Evolutionary conservation across 371 early-diverging fungal species (phyloP), one percentile per base, ranked within the genome.

Genomic region (Chytridium lagenaria): DNA sequence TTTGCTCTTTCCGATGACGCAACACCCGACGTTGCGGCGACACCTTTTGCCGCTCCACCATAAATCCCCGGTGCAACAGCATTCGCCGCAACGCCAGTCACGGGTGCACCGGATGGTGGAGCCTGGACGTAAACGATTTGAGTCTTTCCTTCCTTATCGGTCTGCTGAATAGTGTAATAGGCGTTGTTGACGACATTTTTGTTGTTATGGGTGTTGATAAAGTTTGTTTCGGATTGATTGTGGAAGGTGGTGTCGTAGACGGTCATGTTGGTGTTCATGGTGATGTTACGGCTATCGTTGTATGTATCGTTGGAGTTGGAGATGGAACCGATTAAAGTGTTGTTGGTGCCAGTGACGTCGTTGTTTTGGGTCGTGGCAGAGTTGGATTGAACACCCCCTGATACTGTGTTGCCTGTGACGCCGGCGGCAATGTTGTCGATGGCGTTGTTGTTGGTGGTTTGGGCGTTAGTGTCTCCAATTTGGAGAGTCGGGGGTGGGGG

Each of bases 181-280:
- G 5, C n/a, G 55, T 52, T 52, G 55, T 52, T 52, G n/a, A 52
- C 55, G 26, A 52, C 23, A 5, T 12, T 10, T 23, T 52, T 52
- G 26, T 52, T 52, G 5, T 7, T 5, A 5, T 52, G 55, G 55
- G 7, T 52, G 55, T 52, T 52, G 55, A 52, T 52, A 26, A 52
- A 52, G 55, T 52, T 52, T 7, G 55, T 52, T 23, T 52, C 55
- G 26, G 12, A 15, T 23, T 52, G 55, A 23, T 52, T 52, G 55
- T 52, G 55, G 55, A 52, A 52, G 55, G 55, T 52, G 55, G 55
- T 52, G 26, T 52, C 55, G 26, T 22, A 26, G 55, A 52, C 55
- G 5, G 55, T 52, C 55, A 52, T 23, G 55, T 52, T 52, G 55
- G 55, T 26, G 55, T 22, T 52, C 12, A 19, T 44, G 12, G 44